Conservation (phyloP, 257 asterid species). For the Penstemon newberryi region DNA sequence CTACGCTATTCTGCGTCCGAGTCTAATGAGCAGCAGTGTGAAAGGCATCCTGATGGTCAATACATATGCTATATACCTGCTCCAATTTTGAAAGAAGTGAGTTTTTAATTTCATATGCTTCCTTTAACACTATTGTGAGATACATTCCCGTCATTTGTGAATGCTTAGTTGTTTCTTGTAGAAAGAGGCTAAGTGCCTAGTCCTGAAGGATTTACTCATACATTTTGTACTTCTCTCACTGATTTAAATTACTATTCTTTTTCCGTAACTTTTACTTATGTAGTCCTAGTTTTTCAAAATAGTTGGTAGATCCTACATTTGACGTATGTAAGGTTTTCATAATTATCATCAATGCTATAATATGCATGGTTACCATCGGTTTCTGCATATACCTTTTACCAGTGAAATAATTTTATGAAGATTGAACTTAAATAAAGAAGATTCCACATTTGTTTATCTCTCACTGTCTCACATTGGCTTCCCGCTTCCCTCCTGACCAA, state of each 20-base stretch:
- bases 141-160: background rate
- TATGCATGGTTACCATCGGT: constrained; percentile 15
- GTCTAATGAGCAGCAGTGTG: constrained; percentile 60
- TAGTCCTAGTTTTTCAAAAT: background rate
- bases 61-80: constrained; percentile 90
- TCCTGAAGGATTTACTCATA: background rate
- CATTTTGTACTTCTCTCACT: background rate
- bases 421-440: constrained; percentile 6
- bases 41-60: constrained; percentile 97
- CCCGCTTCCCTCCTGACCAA: constrained; percentile 29
- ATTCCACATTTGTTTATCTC: background rate
- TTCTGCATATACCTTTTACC: background rate
- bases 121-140: background rate
- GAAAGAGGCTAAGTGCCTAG: background rate
- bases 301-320: background rate
- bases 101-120: constrained; percentile 30
- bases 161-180: background rate
- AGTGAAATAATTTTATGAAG: constrained; percentile 10
- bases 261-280: background rate
- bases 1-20: constrained; percentile 74
- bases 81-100: constrained; percentile 87
- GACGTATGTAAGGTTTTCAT: background rate
- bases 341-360: constrained; percentile 11
- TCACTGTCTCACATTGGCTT: constrained; percentile 5
- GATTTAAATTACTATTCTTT: background rate